Base-by-base conservation (phyloP, 192 early-diverging fungal genomes). In the Coemansia sp. region DNA sequence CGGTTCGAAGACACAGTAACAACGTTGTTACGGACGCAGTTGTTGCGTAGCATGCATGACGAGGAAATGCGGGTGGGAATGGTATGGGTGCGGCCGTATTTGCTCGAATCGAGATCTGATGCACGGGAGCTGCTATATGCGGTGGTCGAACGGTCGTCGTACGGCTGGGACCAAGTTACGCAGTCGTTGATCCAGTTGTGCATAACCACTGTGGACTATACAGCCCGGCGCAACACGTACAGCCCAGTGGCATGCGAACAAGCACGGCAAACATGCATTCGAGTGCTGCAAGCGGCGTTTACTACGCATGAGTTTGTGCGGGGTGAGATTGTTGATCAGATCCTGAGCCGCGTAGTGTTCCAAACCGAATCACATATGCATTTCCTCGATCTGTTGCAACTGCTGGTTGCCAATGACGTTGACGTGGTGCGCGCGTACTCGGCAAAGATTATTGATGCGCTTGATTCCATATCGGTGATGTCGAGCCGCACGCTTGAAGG, bases 241-340 rank as follows among this genome's bases (percentile, higher is more conserved):
- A 67, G 69, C 52, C 45, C 66, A 10, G 39, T 24, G 27, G 67
- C 71, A 14, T 70, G 65, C 6, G 52, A 48, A 4, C 58, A 63
- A 37, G 62, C 65, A 2, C 57, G 57, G 7, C 24, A 23, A 14
- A 38, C 73, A 2, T 73, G 70, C 21, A 47, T 47, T 7, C 50
- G 52, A 12, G 57, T 73, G 10, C 62, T 84, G 57, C 60, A 62
- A 21, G 14, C 59, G 3, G 65, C 77, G 8, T 87, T 77, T 64
- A 19, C 66, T 58, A 76, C 81, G 8, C 91, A 92, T 63, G 82
- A 78, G 39, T 85, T 90, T 59, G 86, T 88, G 52, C 84, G 91
- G 19, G 66, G 66, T 15, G 89, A 91, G 65, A 78, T 92, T n/a
- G 61, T 92, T 9, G 87, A 85, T 7, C 87, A 90, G 72, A 87